Evolutionary conservation across 2,329 filamentous ascomycete genomes (phyloP), one percentile per base, ranked within the genome.

Genomic region (Hysterium pulicare): DNA sequence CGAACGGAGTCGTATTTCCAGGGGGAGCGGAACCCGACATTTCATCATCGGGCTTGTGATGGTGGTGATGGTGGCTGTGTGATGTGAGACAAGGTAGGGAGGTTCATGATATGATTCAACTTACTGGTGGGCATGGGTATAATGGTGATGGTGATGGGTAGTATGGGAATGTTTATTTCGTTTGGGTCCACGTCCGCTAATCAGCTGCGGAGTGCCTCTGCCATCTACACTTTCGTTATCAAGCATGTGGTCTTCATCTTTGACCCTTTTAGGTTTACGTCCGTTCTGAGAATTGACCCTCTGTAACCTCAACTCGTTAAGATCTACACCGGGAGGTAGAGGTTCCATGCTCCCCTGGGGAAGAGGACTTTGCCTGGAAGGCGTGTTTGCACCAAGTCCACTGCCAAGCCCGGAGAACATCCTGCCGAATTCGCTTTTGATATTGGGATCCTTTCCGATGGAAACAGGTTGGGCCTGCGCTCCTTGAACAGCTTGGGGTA

Each of bases 331-430:
- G n/a, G 52, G 47, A 19, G 55, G 47, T 30, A 56, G 46, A 17
- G 50, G 48, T 22, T 63, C 58, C 26, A 54, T 48, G 10, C 51
- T 50, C 32, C 54, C 57, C 23, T 66, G 62, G 16, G 48, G 51
- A 54, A 69, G 74, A 1, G 77, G 76, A 51, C 75, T 79, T 22
- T 70, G 64, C 24, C 69, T 67, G 41, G 76, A 71, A 10, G 79
- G 79, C 6, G 79, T 82, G 2, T 75, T 71, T 9, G 70, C 71
- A 22, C 80, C 79, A 15, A 84, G 73, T 26, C 83, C 83, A 62
- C 81, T 83, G 13, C 83, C 90, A 52, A 97, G 89, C n/a, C 91
- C 91, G 15, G 88, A 89, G 68, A 95, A 96, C 77, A 96, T 95
- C 48, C 89, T 84, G 21, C 90, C 90, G 62, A 96, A 90, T 63